phyloP scores from a whole-genome alignment of 352 stramenopile species.

The Discostella stelligera region DNA sequence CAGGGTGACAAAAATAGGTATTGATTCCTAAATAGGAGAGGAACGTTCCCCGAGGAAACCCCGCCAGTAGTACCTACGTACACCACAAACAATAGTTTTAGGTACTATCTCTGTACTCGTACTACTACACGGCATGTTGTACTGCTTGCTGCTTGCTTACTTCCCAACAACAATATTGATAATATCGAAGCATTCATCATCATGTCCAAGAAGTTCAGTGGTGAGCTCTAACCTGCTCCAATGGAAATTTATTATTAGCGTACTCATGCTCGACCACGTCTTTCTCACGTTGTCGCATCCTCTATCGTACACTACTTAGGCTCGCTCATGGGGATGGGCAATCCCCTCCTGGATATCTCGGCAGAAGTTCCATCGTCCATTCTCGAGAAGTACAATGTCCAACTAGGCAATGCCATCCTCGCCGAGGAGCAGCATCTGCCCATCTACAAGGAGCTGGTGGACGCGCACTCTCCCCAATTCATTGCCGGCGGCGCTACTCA shows the following conservation, averaged over 20 bases:
- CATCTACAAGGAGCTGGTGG: constrained; percentile 94
- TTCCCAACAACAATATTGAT: too few species aligned
- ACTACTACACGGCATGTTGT: too few species aligned
- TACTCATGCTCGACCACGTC: background rate
- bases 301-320: constrained; percentile 22
- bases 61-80: too few species aligned
- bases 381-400: constrained; percentile 95
- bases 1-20: background rate
- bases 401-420: constrained; percentile 95
- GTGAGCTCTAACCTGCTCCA: background rate
- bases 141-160: too few species aligned
- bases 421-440: constrained; percentile 96
- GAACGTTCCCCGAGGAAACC: background rate
- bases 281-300: background rate
- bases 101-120: too few species aligned
- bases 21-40: background rate
- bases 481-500: constrained; percentile 97
- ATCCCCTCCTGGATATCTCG: constrained; percentile 98
- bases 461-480: constrained; percentile 90
- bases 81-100: too few species aligned
- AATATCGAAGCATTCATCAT: too few species aligned
- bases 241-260: background rate
- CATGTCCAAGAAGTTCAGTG: constrained; percentile 26
- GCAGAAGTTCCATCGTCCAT: constrained; percentile 91
- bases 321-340: constrained; percentile 93